These are phyloP conservation scores for Lumnitzera racemosa DNA, from an alignment of 345 rosid genomes.

Conservation along the genomic window DNA sequence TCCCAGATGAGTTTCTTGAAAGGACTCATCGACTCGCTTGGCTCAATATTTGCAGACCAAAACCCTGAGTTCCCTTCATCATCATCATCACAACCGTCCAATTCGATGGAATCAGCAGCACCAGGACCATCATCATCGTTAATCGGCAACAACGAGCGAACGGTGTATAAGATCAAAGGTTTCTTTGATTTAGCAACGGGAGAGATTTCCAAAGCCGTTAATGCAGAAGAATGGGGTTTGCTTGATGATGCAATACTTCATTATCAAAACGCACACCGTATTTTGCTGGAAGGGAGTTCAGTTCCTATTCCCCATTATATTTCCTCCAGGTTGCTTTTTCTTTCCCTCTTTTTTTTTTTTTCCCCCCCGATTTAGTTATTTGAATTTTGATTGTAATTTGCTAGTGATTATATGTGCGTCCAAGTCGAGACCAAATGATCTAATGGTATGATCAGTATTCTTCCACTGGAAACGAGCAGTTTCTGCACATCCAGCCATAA, in stretches of 20 bases:
- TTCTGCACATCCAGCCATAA: too few species aligned
- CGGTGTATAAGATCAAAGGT: slow-evolving; percentile 86
- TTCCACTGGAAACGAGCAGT: too few species aligned
- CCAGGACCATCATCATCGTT: slow-evolving; percentile 19
- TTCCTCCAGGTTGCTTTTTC: slow-evolving; percentile 39
- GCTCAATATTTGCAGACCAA: slow-evolving; percentile 11
- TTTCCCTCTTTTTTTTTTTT: not conserved
- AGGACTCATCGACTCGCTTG: slow-evolving; percentile 23
- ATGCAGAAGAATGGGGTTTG: slow-evolving; percentile 94
- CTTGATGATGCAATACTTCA: slow-evolving; percentile 67
- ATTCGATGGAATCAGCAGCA: slow-evolving; percentile 34
- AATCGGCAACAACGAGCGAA: slow-evolving; percentile 52
- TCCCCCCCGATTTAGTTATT: too few species aligned
- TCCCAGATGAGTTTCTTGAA: slow-evolving; percentile 13
- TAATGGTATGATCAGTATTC: too few species aligned
- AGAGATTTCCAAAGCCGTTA: slow-evolving; percentile 73
- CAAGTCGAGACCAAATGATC: too few species aligned
- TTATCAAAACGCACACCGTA: slow-evolving; percentile 71
- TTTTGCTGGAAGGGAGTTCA: slow-evolving; percentile 59
- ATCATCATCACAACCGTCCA: not conserved
- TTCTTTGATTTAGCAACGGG: slow-evolving; percentile 78
- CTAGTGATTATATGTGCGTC: too few species aligned
- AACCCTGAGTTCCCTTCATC: not conserved
- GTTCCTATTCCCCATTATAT: slow-evolving; percentile 68
- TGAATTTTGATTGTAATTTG: too few species aligned